phyloP scores from a whole-genome alignment of 2,329 filamentous ascomycete species.

The Colletotrichum paranaense region DNA sequence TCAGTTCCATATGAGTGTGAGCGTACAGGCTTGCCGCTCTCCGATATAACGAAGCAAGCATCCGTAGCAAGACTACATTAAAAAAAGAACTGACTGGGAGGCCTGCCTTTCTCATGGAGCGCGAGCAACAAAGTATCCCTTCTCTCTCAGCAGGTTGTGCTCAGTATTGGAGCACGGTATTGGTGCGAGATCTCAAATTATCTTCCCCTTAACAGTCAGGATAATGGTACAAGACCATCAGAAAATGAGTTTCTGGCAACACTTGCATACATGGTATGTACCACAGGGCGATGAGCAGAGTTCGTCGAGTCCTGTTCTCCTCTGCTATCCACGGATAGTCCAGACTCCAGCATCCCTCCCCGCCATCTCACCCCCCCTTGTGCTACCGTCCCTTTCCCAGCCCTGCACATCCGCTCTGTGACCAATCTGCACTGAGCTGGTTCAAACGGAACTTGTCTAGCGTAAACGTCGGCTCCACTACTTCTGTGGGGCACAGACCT shows the following conservation, averaged over 20 bases:
- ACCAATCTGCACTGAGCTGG: constrained; percentile 16
- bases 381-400: constrained; percentile 2
- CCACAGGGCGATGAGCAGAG: constrained; percentile 1
- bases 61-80: neutral
- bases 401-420: constrained; percentile 25
- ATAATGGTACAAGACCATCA: too few species aligned
- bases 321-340: neutral
- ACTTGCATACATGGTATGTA: neutral
- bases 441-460: constrained; percentile 16
- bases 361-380: neutral
- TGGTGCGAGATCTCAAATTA: neutral
- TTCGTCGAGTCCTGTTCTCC: constrained; percentile 8
- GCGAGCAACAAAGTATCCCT: neutral
- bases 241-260: neutral
- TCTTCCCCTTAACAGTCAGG: neutral
- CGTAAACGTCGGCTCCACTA: constrained; percentile 19
- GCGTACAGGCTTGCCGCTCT: neutral
- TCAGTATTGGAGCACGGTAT: neutral
- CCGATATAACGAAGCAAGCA: neutral
- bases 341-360: neutral
- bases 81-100: neutral
- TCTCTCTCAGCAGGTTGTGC: neutral
- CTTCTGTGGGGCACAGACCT: constrained; percentile 12
- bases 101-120: neutral
- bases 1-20: neutral